Base-by-base conservation (phyloP, 345 rosid species). In the Euclidium syriacum region DNA sequence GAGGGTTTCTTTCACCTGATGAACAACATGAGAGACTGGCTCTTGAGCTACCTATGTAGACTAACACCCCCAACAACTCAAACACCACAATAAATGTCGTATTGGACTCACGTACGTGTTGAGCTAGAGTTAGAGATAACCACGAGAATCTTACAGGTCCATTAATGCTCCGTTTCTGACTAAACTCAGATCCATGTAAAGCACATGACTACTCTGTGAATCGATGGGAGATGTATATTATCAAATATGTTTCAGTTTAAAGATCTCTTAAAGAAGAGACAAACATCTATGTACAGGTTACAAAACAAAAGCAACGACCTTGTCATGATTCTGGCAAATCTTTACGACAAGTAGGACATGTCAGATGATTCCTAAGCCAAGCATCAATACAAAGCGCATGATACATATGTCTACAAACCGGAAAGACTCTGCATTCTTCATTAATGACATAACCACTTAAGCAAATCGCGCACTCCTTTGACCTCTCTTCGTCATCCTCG, bases 321-420 rank as follows among this genome's bases (percentile, higher is more conserved):
- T 56, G 70, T 49, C 75, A 72, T 35, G 67, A 64, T 15, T 52
- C 62, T 51, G 16, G 40, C 25, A 72, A 22, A 26, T 58, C 42
- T 4, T 33, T 34, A 64, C 76, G 72, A 46, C 76, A 72, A 58
- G 57, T 59, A 58, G 76, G 76, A 72, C 76, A 65, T 25, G 67
- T 72, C 10, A 65, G 50, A 65, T 72, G 76, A 58, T 72, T 65
- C 30, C 52, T 59, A 22, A 72, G 61, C 76, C 76, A 72, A 20
- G 38, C 43, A 11, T 65, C 72, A 11, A 72, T 65, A 52, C 76
- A 72, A 44, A 10, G 12, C 12, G 58, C 72, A 5, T 72, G 72
- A 27, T 58, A 72, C 62, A 65, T 64, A 43, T 72, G 76, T 58
- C 46, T 72, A 32, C 76, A 72, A 32, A 72, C 62, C 7, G 72